Base-by-base conservation (phyloP, 345 rosid genomes). In the Eucalyptus cloeziana region DNA sequence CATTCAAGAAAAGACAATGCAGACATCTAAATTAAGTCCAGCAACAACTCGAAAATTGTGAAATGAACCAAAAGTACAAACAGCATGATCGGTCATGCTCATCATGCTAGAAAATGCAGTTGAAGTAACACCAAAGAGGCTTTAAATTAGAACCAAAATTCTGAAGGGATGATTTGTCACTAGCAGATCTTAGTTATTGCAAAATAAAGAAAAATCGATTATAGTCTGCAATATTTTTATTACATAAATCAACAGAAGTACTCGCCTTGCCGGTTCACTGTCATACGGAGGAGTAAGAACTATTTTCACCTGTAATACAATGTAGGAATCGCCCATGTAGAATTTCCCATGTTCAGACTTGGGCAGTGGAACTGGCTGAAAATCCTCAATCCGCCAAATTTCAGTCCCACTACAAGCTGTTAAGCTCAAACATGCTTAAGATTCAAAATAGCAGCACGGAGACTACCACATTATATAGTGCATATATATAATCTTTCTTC, bases 361-460 rank as follows among this genome's bases (percentile, higher is more conserved):
- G 8, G 98, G 97, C 89, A 98, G 90, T 64, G 94, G 96, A 90
- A 95, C 97, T 22, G 99, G 99, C 91, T 93, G 98, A 94, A 98
- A 98, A 89, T 97, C 92, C 94, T 98, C 99, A 71, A 97, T 96
- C 93, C 99, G 95, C 99, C 99, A 98, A 89, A 96, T 97, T 90
- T 98, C 99, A 92, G 94, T 93, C 67, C 99, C 99, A 87, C 99
- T 97, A 91, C 19, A 88, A 86, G 90, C 90, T 64, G 96, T 97
- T 93, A 96, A 96, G 97, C 80, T 90, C 24, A 91, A 76, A 93
- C 95, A 91, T 88, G 86, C 89, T 60, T 87, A 49, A 86, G 86
- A 10, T 62, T 58, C 89, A 92, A 92, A 81, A 89, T 43, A 12
- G 50, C 67, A n/a, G 51, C 56, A 71, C 43, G 0, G 47, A 40